Conservation (phyloP, 192 early-diverging fungal species). For the Diversispora epigaea region DNA sequence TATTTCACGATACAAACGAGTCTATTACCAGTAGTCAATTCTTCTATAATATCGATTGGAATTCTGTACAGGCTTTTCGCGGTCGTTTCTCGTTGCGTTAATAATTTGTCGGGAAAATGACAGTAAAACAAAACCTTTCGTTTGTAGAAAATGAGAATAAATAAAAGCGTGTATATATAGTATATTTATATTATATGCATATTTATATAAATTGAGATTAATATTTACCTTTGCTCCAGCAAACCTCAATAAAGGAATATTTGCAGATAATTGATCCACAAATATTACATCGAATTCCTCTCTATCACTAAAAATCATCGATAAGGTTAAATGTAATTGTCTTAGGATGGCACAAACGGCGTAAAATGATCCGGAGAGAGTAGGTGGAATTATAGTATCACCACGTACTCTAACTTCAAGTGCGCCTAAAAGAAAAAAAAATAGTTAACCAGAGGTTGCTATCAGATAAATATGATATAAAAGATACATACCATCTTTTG, state of each 20-base stretch:
- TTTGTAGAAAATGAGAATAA: neutral
- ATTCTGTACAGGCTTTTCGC: conserved; percentile 72
- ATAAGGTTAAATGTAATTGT: conserved; percentile 63
- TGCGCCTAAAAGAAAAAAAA: conserved; percentile 55
- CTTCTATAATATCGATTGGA: conserved; percentile 84
- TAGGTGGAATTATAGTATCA: conserved; percentile 70
- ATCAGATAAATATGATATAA: neutral
- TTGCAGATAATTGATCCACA: conserved; percentile 86
- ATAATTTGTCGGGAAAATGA: conserved; percentile 91
- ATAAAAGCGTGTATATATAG: neutral
- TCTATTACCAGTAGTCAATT: conserved; percentile 71
- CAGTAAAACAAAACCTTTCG: conserved; percentile 88
- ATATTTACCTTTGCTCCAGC: conserved; percentile 55
- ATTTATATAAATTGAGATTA: neutral
- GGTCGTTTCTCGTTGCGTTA: conserved; percentile 61
- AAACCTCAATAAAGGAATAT: conserved; percentile 75
- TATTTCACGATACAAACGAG: neutral
- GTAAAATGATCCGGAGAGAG: conserved; percentile 69
- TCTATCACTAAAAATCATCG: conserved; percentile 35
- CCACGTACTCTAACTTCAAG: conserved; percentile 71
- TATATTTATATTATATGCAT: neutral
- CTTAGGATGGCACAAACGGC: conserved; percentile 83
- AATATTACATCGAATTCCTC: conserved; percentile 71
- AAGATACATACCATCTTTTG: conserved; percentile 64
- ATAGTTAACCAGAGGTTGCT: neutral